Base-by-base conservation (phyloP, 148 eudicot genomes). In the Pouteria glomerata region DNA sequence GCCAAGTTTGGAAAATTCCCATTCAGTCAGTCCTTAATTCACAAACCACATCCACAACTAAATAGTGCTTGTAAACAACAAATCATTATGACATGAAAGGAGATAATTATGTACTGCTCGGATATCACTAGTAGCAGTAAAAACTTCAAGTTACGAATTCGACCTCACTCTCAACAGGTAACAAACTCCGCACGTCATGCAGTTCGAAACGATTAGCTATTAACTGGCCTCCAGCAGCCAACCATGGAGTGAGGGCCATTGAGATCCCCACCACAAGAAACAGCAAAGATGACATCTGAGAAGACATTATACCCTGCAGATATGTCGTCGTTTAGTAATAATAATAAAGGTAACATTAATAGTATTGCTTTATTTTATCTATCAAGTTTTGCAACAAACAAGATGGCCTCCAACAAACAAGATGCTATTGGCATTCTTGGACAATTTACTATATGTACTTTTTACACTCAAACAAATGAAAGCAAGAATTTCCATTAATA, bases 161-260 rank as follows among this genome's bases (percentile, higher is more conserved):
- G 74, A 95, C 99, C 99, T 95, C 99, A 79, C 96, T 95, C 78
- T 95, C 99, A 57, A 69, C 94, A 47, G 99, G 99, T 47, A 92
- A 86, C 73, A 95, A 82, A 80, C 93, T 95, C 62, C 99, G 85
- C 69, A 95, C 90, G 79, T 95, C 99, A 77, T 95, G 94, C 75
- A 74, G 89, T 84, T 95, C 99, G 87, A 95, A 92, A 10, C 88
- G 94, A 85, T 97, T 89, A 72, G 99, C 99, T 79, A 95, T 84
- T 63, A 95, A 81, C 88, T 95, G 99, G 64, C 99, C 99, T 74
- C 99, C 97, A 80, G 99, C 99, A 79, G 99, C 97, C 74, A 95
- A 84, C 83, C 84, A 95, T 47, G 99, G 99, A 27, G 99, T 95
- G 61, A 95, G 78, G 65, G 96, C 99, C 99, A 95, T 92, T 63